Evolutionary conservation across 805 yeast species (phyloP).

Genomic region (Naumovozyma baii): DNA sequence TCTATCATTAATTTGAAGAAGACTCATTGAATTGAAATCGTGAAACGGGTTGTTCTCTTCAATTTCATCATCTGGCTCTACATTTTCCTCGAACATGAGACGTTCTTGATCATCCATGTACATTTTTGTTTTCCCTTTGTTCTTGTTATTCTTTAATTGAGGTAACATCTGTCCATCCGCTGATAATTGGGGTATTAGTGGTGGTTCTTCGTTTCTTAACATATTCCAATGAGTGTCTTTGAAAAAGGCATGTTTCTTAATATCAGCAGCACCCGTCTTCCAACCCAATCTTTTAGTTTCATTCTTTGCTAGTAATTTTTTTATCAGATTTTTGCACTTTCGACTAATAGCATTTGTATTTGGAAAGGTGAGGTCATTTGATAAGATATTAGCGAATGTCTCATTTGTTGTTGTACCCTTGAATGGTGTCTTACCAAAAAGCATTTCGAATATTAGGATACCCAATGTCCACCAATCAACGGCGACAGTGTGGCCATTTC

Average conservation of each 20-base stretch:
- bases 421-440: slow-evolving; percentile 92
- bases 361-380: slow-evolving; percentile 72
- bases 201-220: slow-evolving; percentile 84
- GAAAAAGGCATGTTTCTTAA: slow-evolving; percentile 84
- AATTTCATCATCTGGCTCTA: slow-evolving; percentile 27
- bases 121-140: slow-evolving; percentile 13
- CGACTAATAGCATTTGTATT: slow-evolving; percentile 60
- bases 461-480: slow-evolving; percentile 99
- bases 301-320: slow-evolving; percentile 76
- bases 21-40: slow-evolving; percentile 74
- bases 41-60: slow-evolving; percentile 64
- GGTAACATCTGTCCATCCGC: slow-evolving; percentile 41
- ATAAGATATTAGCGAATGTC: slow-evolving; percentile 81
- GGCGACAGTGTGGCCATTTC: slow-evolving; percentile 95
- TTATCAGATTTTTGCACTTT: slow-evolving; percentile 67
- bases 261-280: slow-evolving; percentile 88
- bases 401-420: slow-evolving; percentile 83
- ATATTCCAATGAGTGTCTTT: slow-evolving; percentile 93
- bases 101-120: slow-evolving; percentile 20
- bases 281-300: slow-evolving; percentile 86
- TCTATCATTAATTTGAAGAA: slow-evolving; percentile 60
- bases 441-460: slow-evolving; percentile 87
- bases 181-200: slow-evolving; percentile 79
- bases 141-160: slow-evolving; percentile 12
- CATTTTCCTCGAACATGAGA: slow-evolving; percentile 26